Percentiles rank a stretch among this genome's conserved stretches.
These are phyloP conservation scores for Colletotrichum theobromicola DNA, from an alignment of 2,329 filamentous ascomycete genomes.

Conservation along the genomic window DNA sequence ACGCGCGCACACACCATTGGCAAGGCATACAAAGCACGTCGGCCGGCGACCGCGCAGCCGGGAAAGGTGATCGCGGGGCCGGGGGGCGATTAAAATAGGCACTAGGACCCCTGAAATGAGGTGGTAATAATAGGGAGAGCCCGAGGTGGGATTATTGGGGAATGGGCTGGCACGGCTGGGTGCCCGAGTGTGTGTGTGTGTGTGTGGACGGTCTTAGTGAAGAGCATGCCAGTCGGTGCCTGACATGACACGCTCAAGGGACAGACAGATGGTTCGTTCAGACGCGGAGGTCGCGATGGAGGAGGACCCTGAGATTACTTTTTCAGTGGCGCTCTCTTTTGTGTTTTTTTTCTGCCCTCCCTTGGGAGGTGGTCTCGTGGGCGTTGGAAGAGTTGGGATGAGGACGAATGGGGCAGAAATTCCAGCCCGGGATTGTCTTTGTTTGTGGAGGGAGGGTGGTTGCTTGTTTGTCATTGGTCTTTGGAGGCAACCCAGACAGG, in stretches of 20 bases:
- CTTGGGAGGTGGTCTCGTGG: not conserved
- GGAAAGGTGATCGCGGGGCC: not conserved
- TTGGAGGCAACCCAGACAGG: not conserved
- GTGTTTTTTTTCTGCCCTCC: not conserved
- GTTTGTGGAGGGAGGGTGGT: not conserved
- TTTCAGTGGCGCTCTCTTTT: not conserved
- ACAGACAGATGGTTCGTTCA: not conserved
- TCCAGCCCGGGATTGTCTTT: not conserved
- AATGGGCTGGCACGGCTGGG: not conserved
- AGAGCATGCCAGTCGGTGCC: not conserved
- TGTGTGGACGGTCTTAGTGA: not conserved
- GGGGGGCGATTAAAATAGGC: not conserved
- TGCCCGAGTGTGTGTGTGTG: not conserved
- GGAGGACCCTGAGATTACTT: not conserved
- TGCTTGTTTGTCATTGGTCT: not conserved
- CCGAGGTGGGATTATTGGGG: not conserved
- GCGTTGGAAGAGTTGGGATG: not conserved
- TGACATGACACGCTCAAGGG: not conserved
- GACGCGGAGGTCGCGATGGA: not conserved
- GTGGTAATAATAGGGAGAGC: not conserved
- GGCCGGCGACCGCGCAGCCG: not conserved
- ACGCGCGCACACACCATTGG: not conserved
- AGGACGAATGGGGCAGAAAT: not conserved
- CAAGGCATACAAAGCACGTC: too few relatives aligned
- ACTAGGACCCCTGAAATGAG: not conserved